Evolutionary conservation across 2,329 filamentous ascomycete species (phyloP), one percentile per base, ranked within the genome.

Genomic region (Talaromyces sp.): DNA sequence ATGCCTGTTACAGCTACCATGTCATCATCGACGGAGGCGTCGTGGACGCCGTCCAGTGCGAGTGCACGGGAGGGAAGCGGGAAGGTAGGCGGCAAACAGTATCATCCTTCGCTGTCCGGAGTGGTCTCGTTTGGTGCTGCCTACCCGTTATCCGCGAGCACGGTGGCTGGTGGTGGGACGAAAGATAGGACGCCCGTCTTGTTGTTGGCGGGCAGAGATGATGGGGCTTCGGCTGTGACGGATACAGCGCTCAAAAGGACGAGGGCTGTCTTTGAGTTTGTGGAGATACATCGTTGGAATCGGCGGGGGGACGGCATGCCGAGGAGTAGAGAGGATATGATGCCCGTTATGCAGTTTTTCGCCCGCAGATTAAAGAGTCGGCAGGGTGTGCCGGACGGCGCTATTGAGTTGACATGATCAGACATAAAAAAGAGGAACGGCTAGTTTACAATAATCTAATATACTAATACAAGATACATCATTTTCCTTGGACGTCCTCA

Each of bases 341-440:
- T 93, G 70, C 92, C 93, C 0, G 84, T 97, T 64, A 97, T 97
- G 92, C 86, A 89, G 71, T 97, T 88, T 73, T 84, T 81, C 68
- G 78, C 76, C 23, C 70, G 77, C 39, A 69, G 76, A 56, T 67
- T 81, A 64, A 72, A 73, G 63, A 81, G 78, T 70, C 72, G 74
- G 63, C 72, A 75, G 60, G 79, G 79, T 35, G 78, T 81, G 44
- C 79, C 78, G 0, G 77, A 78, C 66, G 79, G 77, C 2, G 77
- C 76, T 68, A 69, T 81, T 39, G 78, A 81, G 66, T 68, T 81
- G 67, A 69, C 69, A 25, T 75, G 64, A 71, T 37, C n/a, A 25
- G n/a, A 28, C 28, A 28, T 28, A 28, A 23, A 42, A 50, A 50
- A 50, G 14, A n/a, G n/a, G 39, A 39, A 31, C 37, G n/a, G n/a